A percentile compares a stretch with the other conserved stretches of the same genome.
These are phyloP conservation scores for Neurospora sp. DNA, from an alignment of 495 filamentous ascomycete genomes.

Conservation along the genomic window DNA sequence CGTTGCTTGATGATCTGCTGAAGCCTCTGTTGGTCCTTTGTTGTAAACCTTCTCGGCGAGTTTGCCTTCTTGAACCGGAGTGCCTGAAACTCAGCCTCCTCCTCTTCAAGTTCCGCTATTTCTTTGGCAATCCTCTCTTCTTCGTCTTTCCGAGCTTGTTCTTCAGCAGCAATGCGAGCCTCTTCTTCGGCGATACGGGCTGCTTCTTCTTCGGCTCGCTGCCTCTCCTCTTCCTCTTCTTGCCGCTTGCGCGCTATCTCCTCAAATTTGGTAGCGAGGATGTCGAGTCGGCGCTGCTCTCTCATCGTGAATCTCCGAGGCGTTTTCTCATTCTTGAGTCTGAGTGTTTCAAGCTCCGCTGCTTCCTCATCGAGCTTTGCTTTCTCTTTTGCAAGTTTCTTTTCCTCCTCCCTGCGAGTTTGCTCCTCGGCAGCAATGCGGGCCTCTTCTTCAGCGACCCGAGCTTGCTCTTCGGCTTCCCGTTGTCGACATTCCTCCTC, in stretches of 20 bases:
- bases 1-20: constrained; percentile 14
- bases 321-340: constrained; percentile 14
- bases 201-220: constrained; percentile 1
- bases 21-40: constrained; percentile 1
- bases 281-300: constrained; percentile 4
- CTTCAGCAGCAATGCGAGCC: constrained; percentile 6
- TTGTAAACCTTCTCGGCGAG: constrained; percentile 2
- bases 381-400: constrained; percentile 1
- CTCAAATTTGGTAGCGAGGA: constrained; percentile 11
- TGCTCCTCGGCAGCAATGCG: constrained; percentile 8
- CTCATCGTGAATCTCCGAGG: constrained; percentile 3
- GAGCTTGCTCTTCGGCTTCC: not conserved
- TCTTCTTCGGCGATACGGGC: constrained; percentile 5
- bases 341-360: constrained; percentile 18
- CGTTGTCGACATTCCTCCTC: constrained; percentile 1
- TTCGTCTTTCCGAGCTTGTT: constrained; percentile 7
- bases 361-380: constrained; percentile 21
- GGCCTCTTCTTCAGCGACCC: constrained; percentile 4
- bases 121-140: constrained; percentile 2
- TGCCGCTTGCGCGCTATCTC: constrained; percentile 9
- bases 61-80: constrained; percentile 18
- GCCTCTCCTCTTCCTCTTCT: constrained; percentile 15
- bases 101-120: constrained; percentile 13
- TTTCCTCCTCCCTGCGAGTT: constrained; percentile 4
- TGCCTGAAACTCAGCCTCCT: constrained; percentile 21